These are phyloP conservation scores for Fusarium secorum DNA, from an alignment of 2,329 filamentous ascomycete species.

Conservation along the genomic window DNA sequence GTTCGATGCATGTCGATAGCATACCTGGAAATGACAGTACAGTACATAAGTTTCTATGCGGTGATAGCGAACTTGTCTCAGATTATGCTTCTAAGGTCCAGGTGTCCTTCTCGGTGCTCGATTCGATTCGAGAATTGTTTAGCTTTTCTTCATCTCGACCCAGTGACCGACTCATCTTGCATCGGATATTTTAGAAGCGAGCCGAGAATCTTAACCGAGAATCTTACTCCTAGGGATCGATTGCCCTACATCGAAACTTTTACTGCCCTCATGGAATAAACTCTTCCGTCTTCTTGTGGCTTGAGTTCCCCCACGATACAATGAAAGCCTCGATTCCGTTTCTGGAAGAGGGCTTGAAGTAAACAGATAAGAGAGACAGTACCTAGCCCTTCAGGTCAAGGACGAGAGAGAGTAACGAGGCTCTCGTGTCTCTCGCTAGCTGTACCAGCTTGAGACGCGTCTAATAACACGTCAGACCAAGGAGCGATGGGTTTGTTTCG, in stretches of 20 bases:
- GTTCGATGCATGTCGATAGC: constrained; percentile 17
- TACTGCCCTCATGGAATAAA: background rate
- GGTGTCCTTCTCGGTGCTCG: constrained; percentile 14
- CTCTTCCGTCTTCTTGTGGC: background rate
- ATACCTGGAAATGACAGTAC: background rate
- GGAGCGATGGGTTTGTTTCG: constrained; percentile 22
- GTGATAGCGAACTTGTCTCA: constrained; percentile 25
- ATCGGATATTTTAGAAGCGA: constrained; percentile 25
- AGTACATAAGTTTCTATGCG: background rate
- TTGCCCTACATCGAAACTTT: background rate
- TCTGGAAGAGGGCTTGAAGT: constrained; percentile 1
- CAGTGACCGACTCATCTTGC: constrained; percentile 23
- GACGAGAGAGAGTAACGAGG: background rate
- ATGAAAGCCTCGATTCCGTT: background rate
- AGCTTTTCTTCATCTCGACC: background rate
- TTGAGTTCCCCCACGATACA: background rate
- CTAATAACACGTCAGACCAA: constrained; percentile 18
- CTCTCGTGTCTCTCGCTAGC: constrained; percentile 22
- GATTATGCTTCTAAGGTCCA: background rate
- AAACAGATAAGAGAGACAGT: background rate
- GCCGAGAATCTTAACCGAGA: constrained; percentile 21
- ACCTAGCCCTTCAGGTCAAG: background rate
- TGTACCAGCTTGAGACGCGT: constrained; percentile 21
- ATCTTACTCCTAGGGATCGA: background rate
- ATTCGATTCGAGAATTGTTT: constrained; percentile 2